phyloP scores from a whole-genome alignment of 2,329 filamentous ascomycete species.

The Penicillium carneum region DNA sequence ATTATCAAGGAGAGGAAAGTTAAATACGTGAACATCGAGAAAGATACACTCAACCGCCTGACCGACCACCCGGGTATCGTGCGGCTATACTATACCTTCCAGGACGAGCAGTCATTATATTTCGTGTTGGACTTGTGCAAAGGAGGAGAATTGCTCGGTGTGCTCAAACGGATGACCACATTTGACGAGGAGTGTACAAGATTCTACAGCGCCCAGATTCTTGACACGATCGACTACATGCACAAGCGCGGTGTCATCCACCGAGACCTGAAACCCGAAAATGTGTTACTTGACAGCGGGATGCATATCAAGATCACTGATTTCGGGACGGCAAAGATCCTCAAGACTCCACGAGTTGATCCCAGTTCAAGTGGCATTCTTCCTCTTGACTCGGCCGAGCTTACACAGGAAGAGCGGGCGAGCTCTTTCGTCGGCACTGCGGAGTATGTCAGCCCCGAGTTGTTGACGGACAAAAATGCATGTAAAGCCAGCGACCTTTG shows the following conservation, averaged over 20 bases:
- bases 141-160: slow-evolving; percentile 88
- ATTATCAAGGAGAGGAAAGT: slow-evolving; percentile 99
- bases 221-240: slow-evolving; percentile 98
- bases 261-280: slow-evolving; percentile 94
- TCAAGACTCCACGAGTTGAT: slow-evolving; percentile 64
- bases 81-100: slow-evolving; percentile 96
- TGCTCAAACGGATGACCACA: slow-evolving; percentile 90
- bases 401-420: slow-evolving; percentile 73
- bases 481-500: slow-evolving; percentile 97
- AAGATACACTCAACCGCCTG: slow-evolving; percentile 93
- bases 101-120: slow-evolving; percentile 93
- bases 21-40: slow-evolving; percentile 99
- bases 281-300: slow-evolving; percentile 90
- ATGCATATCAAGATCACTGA: slow-evolving; percentile 99
- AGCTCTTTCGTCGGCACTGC: slow-evolving; percentile 97
- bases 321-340: slow-evolving; percentile 95
- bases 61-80: slow-evolving; percentile 97
- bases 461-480: slow-evolving; percentile 94
- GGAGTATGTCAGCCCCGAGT: slow-evolving; percentile 95
- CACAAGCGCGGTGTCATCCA: slow-evolving; percentile 95
- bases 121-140: slow-evolving; percentile 94
- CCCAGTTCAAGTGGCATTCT: slow-evolving; percentile 56
- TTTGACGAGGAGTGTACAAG: slow-evolving; percentile 94
- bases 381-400: slow-evolving; percentile 60
- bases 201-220: slow-evolving; percentile 94